Evolutionary conservation across 2,329 filamentous ascomycete genomes (phyloP), one percentile per base, ranked within the genome.

Genomic region (Fusarium longipes): DNA sequence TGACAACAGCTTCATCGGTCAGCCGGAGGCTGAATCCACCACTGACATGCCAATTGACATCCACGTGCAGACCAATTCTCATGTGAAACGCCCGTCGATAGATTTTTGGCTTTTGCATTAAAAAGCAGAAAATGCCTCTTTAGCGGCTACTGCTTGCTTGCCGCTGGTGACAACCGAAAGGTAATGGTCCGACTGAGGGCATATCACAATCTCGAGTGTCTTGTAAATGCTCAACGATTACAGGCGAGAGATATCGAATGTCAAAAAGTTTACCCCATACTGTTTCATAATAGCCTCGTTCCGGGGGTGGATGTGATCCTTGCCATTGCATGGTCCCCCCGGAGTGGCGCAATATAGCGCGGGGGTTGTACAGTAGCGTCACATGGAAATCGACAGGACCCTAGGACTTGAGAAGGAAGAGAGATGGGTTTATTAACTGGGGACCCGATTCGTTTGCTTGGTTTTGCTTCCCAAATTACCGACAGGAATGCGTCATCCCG

Each of bases 401-500:
- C 57, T 64, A 51, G 45, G 43, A 36, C 27, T 10, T 8, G 22
- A 25, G 15, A 30, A 10, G 6, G 2, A 24, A 39, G 15, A 39
- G 39, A 32, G 38, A 42, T 45, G 59, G n/a, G n/a, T n/a, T n/a
- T n/a, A n/a, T n/a, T 42, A 43, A 35, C n/a, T n/a, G n/a, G 24
- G n/a, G 14, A 14, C 50, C 30, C 68, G 68, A 73, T 73, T 72
- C 66, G 70, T 61, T 42, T 39, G 35, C 43, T 20, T 12, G 17
- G 17, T 25, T 17, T 17, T 29, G 22, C 22, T 42, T 33, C 9
- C 12, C 38, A 60, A 56, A 71, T 71, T 73, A 73, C 70, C 70
- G 70, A 67, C 70, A 73, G 68, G 44, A 65, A 71, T 73, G 70
- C 70, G 70, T 73, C 70, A 73, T 73, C 70, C 70, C 70, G 70